Conservation (phyloP, 192 early-diverging fungal genomes). For the Linnemannia exigua region DNA sequence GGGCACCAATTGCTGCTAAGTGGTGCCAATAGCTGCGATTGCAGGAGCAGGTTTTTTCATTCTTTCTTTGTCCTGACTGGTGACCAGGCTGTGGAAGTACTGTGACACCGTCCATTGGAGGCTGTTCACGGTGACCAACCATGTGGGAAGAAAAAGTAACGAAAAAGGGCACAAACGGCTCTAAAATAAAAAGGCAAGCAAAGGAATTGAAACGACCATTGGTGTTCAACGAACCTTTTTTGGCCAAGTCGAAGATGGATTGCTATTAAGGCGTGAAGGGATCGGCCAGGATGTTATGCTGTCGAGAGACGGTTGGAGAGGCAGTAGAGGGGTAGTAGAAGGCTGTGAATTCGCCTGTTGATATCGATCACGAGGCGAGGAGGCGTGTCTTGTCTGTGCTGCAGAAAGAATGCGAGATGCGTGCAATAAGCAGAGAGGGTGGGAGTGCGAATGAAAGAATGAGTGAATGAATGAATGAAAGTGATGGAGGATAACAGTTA, state of each 20-base stretch:
- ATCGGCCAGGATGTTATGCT: too few species aligned
- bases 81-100: background rate
- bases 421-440: constrained; percentile 3
- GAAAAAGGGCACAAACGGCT: background rate
- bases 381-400: background rate
- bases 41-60: background rate
- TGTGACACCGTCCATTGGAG: background rate
- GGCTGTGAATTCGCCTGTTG: background rate
- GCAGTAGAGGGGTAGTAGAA: background rate
- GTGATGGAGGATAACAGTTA: background rate
- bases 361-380: background rate
- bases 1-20: too few species aligned
- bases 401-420: background rate
- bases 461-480: constrained; percentile 6
- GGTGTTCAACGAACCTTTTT: background rate
- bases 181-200: background rate
- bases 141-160: background rate
- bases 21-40: background rate
- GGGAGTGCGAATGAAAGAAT: background rate
- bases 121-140: background rate
- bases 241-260: background rate
- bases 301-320: background rate
- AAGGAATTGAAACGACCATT: too few species aligned
- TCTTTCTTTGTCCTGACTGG: background rate
- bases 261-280: too few species aligned